A percentile compares a stretch with the other conserved stretches of the same genome.
Conservation (phyloP, 495 filamentous ascomycete genomes). For the Thermothielavioides terrestris region DNA sequence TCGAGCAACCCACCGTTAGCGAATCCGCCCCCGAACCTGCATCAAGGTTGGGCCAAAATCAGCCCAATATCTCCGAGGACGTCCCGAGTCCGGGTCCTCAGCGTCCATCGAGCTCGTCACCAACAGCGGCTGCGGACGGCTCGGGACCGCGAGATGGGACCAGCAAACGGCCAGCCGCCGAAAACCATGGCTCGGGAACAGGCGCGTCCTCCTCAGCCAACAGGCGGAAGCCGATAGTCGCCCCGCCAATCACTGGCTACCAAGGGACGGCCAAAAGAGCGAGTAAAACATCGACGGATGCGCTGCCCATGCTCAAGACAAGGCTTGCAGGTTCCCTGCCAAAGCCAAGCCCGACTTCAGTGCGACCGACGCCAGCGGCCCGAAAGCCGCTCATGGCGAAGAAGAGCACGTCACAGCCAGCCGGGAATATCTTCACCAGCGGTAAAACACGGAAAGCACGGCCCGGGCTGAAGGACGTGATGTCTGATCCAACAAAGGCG, state of each 20-base stretch:
- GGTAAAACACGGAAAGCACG: slow-evolving; percentile 19
- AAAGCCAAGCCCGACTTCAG: not conserved
- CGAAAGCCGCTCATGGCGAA: slow-evolving; percentile 12
- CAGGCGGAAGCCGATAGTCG: not conserved
- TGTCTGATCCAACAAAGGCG: slow-evolving; percentile 28
- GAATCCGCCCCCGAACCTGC: not conserved
- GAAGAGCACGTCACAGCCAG: slow-evolving; percentile 10
- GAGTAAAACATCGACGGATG: not conserved
- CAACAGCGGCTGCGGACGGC: not conserved
- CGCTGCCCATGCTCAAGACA: slow-evolving; percentile 1
- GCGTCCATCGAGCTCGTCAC: not conserved
- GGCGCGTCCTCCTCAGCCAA: not conserved
- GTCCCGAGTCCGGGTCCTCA: not conserved
- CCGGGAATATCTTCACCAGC: slow-evolving; percentile 22
- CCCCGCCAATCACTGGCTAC: slow-evolving; percentile 18
- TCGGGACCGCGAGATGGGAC: not conserved
- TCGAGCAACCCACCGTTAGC: slow-evolving; percentile 5
- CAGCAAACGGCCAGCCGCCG: not conserved
- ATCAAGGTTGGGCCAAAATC: not conserved
- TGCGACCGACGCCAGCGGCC: not conserved
- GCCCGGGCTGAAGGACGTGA: slow-evolving; percentile 15
- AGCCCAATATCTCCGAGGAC: slow-evolving; percentile 5
- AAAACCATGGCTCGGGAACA: not conserved
- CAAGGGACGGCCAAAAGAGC: slow-evolving; percentile 23
- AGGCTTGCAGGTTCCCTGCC: not conserved